Conservation (phyloP, 495 filamentous ascomycete genomes). For the Penicillium turbatum region DNA sequence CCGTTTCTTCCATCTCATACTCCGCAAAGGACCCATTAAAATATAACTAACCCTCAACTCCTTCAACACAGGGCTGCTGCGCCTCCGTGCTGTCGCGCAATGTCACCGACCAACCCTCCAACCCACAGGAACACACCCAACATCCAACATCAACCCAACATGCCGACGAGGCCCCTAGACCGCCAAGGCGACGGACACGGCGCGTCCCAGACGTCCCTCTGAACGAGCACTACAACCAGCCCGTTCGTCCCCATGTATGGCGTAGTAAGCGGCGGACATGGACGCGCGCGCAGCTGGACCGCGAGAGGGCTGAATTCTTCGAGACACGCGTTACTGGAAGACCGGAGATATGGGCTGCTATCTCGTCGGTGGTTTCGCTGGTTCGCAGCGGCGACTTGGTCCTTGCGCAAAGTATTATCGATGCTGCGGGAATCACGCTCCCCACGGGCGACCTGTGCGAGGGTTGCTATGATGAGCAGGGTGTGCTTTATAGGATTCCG, state of each 20-base stretch:
- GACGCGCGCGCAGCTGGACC: constrained; percentile 47
- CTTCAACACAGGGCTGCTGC: constrained; percentile 35
- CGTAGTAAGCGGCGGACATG: constrained; percentile 48
- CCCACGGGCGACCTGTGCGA: constrained; percentile 68
- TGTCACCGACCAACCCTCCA: constrained; percentile 15
- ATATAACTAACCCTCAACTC: constrained; percentile 4
- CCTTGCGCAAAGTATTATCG: constrained; percentile 72
- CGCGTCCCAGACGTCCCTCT: constrained; percentile 25
- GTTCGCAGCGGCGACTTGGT: constrained; percentile 56
- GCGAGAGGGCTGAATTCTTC: constrained; percentile 64
- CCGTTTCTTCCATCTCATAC: background rate
- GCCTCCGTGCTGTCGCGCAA: constrained; percentile 37
- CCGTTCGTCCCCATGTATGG: constrained; percentile 49
- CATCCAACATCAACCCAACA: constrained; percentile 16
- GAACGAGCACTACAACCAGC: constrained; percentile 48
- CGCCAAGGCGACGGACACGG: constrained; percentile 15
- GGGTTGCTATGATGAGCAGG: constrained; percentile 74
- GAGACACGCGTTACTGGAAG: constrained; percentile 77
- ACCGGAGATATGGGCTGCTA: constrained; percentile 71
- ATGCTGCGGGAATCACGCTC: constrained; percentile 73
- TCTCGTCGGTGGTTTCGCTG: constrained; percentile 61
- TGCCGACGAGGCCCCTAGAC: constrained; percentile 5
- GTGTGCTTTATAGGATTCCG: constrained; percentile 71
- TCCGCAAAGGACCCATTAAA: background rate
- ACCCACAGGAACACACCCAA: constrained; percentile 10